Evolutionary conservation across 805 yeast species (phyloP).

Genomic region (Candida nonsorbophila): DNA sequence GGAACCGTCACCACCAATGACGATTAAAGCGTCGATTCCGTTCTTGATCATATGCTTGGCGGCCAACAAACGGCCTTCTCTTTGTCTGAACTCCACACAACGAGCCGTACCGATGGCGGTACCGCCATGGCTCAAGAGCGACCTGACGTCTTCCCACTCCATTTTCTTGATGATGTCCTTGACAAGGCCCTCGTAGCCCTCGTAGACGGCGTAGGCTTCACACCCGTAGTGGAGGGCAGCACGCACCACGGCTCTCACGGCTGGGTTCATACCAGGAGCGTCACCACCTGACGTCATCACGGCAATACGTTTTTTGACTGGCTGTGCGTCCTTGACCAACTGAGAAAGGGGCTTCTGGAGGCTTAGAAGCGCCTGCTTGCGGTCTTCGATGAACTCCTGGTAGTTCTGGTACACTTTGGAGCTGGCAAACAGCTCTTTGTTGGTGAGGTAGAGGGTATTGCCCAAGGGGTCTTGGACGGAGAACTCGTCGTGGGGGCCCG

Average conservation of each 20-base stretch:
- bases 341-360: no score
- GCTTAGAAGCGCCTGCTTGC: conserved; percentile 1
- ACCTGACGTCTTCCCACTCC: conserved; percentile 71
- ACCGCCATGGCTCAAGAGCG: conserved; percentile 68
- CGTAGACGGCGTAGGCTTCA: conserved; percentile 62
- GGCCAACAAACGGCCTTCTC: conserved; percentile 59
- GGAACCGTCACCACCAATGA: conserved; percentile 83
- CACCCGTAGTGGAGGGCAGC: conserved; percentile 63
- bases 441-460: conserved; percentile 23
- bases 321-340: not conserved
- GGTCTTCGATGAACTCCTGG: conserved; percentile 6
- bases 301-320: conserved; percentile 55
- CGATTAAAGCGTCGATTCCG: conserved; percentile 74
- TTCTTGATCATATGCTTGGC: conserved; percentile 61
- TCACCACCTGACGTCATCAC: conserved; percentile 84
- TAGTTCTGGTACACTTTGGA: conserved; percentile 1
- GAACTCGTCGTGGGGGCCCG: conserved; percentile 8
- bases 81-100: conserved; percentile 60
- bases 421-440: conserved; percentile 8
- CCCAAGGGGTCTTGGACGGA: conserved; percentile 29
- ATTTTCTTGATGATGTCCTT: conserved; percentile 51
- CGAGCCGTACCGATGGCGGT: conserved; percentile 78
- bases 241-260: conserved; percentile 67
- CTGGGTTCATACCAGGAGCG: conserved; percentile 78
- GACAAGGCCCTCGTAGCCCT: conserved; percentile 72